Evolutionary conservation across 2,329 filamentous ascomycete genomes (phyloP).

Genomic region (Malbranchea cinnamomea): DNA sequence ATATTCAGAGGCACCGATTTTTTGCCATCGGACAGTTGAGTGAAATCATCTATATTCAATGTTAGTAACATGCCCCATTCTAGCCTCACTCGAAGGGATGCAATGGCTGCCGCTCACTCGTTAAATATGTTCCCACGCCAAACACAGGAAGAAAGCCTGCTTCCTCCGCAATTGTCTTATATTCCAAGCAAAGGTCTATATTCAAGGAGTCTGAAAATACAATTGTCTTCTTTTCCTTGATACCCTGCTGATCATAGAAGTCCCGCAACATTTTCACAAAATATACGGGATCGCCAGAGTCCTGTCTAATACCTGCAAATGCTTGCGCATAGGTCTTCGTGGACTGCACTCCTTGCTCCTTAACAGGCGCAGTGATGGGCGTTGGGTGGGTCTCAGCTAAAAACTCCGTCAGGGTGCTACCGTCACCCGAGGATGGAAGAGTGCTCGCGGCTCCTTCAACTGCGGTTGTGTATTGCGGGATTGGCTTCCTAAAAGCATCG

Average conservation of each 20-base stretch:
- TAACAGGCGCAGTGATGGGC: conserved; percentile 30
- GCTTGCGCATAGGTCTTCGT: conserved; percentile 60
- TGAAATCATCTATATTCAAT: conserved; percentile 56
- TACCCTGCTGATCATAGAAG: conserved; percentile 64
- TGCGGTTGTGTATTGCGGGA: conserved; percentile 33
- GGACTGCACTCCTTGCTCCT: conserved; percentile 22
- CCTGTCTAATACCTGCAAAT: conserved; percentile 74
- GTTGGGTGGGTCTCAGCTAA: conserved; percentile 25
- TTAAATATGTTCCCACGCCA: conserved; percentile 89
- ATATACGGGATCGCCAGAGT: conserved; percentile 70
- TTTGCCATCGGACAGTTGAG: conserved; percentile 51
- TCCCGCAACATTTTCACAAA: conserved; percentile 66
- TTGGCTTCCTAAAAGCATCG: conserved; percentile 60
- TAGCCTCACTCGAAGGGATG: too few relatives aligned
- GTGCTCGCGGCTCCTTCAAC: conserved; percentile 25
- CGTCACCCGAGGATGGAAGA: conserved; percentile 26
- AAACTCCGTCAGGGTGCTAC: conserved; percentile 21
- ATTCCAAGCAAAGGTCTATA: conserved; percentile 78
- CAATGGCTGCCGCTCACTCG: conserved; percentile 38
- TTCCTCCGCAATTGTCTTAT: conserved; percentile 68
- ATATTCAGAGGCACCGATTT: conserved; percentile 93
- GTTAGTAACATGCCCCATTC: too few relatives aligned
- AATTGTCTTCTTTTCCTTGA: conserved; percentile 69
- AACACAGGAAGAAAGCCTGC: conserved; percentile 76
- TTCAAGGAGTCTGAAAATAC: conserved; percentile 95